phyloP scores from a whole-genome alignment of 2,329 filamentous ascomycete genomes.

The Diaporthe sp. region DNA sequence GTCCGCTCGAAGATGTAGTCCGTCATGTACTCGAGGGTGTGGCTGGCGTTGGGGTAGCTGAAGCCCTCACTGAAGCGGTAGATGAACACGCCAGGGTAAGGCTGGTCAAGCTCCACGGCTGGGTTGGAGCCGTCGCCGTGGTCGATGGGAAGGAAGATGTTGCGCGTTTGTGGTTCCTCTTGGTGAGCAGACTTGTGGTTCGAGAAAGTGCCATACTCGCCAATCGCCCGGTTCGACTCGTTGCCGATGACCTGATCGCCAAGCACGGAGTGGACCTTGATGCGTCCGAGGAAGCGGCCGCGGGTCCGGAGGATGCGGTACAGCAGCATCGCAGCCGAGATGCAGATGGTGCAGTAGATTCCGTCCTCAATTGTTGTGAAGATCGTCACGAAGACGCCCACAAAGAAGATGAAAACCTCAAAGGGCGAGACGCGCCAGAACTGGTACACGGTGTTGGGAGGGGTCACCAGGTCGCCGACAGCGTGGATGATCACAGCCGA shows the following conservation, averaged over 20 bases:
- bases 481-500: constrained; percentile 96
- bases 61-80: constrained; percentile 96
- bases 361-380: constrained; percentile 92
- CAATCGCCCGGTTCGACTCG: constrained; percentile 60
- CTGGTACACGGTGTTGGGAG: constrained; percentile 90
- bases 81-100: constrained; percentile 94
- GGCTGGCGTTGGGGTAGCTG: constrained; percentile 94
- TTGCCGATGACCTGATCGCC: constrained; percentile 79
- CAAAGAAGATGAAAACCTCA: constrained; percentile 93
- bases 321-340: constrained; percentile 83
- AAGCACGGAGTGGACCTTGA: constrained; percentile 86
- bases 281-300: constrained; percentile 85
- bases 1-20: constrained; percentile 78
- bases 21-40: constrained; percentile 85
- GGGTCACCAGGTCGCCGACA: constrained; percentile 91
- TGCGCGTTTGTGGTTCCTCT: constrained; percentile 69
- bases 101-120: constrained; percentile 79
- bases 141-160: constrained; percentile 88
- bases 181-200: constrained; percentile 45
- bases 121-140: constrained; percentile 95
- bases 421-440: constrained; percentile 95
- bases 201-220: constrained; percentile 71
- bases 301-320: constrained; percentile 87
- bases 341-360: constrained; percentile 86
- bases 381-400: constrained; percentile 89